Evolutionary conservation across 1,284 basidiomycete genomes (phyloP).

Genomic region (Malassezia nana): DNA sequence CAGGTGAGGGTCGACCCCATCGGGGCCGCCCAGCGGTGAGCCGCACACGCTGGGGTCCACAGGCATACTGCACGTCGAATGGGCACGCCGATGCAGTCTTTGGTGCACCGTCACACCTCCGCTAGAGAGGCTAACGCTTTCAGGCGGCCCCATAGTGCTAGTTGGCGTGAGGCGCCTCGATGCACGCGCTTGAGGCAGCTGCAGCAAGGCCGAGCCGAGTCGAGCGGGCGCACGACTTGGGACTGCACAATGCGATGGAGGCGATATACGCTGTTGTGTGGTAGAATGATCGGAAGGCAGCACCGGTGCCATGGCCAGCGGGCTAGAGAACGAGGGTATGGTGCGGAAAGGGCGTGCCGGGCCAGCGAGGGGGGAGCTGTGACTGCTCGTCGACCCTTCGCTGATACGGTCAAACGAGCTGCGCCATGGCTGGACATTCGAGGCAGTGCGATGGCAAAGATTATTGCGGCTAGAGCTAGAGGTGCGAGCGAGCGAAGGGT

Average conservation of each 20-base stretch:
- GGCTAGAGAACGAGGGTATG: conserved; percentile 43
- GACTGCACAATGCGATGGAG: not conserved
- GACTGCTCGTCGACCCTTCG: not conserved
- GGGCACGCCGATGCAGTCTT: conserved; percentile 32
- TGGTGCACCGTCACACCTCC: not conserved
- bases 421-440: not conserved
- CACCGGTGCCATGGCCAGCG: conserved; percentile 37
- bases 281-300: conserved; percentile 32
- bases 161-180: not conserved
- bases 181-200: not conserved
- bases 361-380: conserved; percentile 5
- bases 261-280: not conserved
- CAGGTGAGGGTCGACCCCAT: conserved; percentile 43
- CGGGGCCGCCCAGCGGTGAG: conserved; percentile 43
- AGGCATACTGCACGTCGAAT: conserved; percentile 35
- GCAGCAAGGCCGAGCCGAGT: not conserved
- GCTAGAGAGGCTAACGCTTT: not conserved
- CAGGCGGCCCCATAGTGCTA: conserved; percentile 17
- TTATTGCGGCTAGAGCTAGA: not conserved
- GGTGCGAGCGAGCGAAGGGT: not conserved
- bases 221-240: not conserved
- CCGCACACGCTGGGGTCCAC: conserved; percentile 24
- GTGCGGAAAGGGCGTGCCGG: conserved; percentile 17
- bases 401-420: not conserved
- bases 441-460: not conserved